Evolutionary conservation across 148 eudicot species (phyloP).

Genomic region (Rheum nobile): DNA sequence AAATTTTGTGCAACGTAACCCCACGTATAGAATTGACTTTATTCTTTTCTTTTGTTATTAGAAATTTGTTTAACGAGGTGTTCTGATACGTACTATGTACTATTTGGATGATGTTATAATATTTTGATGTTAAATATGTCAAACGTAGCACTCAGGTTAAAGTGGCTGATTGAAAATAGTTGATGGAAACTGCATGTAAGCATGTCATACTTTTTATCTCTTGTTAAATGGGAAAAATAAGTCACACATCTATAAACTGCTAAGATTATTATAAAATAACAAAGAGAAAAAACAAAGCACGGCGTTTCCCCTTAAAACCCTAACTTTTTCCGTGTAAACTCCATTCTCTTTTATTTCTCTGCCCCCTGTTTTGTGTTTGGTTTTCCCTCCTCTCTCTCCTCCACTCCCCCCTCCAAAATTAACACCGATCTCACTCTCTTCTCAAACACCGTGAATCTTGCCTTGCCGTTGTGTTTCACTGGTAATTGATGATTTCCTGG

Average conservation of each 20-base stretch:
- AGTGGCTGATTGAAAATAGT: too few species aligned
- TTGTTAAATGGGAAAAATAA: too few species aligned
- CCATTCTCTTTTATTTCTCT: neutral
- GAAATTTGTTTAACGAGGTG: too few species aligned
- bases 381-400: constrained; percentile 11
- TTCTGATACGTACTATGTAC: too few species aligned
- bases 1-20: too few species aligned
- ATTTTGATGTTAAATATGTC: neutral
- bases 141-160: too few species aligned
- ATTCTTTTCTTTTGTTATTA: too few species aligned
- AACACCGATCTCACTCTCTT: constrained; percentile 7
- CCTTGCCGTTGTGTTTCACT: neutral
- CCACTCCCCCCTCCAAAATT: neutral
- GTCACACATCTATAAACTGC: neutral
- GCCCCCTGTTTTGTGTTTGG: constrained; percentile 1
- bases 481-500: constrained; percentile 5
- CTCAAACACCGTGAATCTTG: constrained; percentile 3
- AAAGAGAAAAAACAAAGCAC: constrained; percentile 1
- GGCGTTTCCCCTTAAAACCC: constrained; percentile 5
- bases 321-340: neutral
- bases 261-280: neutral
- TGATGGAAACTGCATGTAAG: too few species aligned
- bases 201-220: too few species aligned
- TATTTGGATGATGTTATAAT: too few species aligned
- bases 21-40: too few species aligned